Base-by-base conservation (phyloP, 1,284 basidiomycete species). In the Papiliotrema terrestris region DNA sequence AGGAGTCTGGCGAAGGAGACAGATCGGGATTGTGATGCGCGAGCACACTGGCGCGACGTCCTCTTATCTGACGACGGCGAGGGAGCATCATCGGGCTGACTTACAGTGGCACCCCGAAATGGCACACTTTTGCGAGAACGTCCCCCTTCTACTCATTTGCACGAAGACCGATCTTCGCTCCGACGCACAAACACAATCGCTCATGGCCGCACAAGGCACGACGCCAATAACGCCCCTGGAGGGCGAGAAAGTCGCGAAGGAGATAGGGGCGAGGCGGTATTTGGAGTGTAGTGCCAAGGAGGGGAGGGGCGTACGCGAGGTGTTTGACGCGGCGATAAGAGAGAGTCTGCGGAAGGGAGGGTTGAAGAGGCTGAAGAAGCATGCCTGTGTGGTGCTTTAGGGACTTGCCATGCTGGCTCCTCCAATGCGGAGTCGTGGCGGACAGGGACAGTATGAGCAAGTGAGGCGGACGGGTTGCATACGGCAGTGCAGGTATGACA, bases 61-160 rank as follows among this genome's bases (percentile, higher is more conserved):
- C 29, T 6, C n/a, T n/a, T n/a, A n/a, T n/a, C n/a, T n/a, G n/a
- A n/a, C n/a, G n/a, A n/a, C n/a, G n/a, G n/a, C n/a, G n/a, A n/a
- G n/a, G n/a, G n/a, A n/a, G n/a, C n/a, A n/a, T n/a, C n/a, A n/a
- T n/a, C n/a, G n/a, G n/a, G n/a, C n/a, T 32, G 20, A 35, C 13
- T 32, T 48, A 15, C 73, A 95, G 91, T 98, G 95, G 95, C 91
- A 87, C 76, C 93, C 94, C 26, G 95, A 99, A 78, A 91, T 98
- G 56, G 87, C 90, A 39, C 96, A 98, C 77, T 98, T 98, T 71
- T 97, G 93, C 80, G 90, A 94, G 72, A 86, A 85, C 63, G 91
- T 92, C 5, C 96, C 95, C 1, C 82, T 95, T 59, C 85, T 98
- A 64, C 83, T 98, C 29, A 90, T 99, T 47, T 94, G 86, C 25